These are phyloP conservation scores for Ceratobasidium sp. DNA, from an alignment of 1,284 basidiomycete species.

Conservation along the genomic window DNA sequence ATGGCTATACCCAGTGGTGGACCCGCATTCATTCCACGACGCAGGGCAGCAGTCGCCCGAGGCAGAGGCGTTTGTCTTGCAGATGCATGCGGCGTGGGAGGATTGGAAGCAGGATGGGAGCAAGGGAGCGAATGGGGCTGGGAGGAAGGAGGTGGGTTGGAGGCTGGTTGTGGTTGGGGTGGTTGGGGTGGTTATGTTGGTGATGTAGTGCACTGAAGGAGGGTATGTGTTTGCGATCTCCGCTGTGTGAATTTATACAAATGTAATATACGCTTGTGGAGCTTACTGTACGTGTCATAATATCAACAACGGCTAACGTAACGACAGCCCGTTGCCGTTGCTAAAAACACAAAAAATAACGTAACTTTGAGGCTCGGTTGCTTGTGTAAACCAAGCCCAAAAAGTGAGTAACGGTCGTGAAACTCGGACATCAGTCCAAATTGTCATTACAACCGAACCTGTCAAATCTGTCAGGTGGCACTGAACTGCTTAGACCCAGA, in stretches of 20 bases:
- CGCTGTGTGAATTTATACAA: background rate
- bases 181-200: background rate
- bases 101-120: constrained; percentile 46
- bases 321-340: background rate
- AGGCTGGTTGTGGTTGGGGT: background rate
- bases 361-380: too few relatives aligned
- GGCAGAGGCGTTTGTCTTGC: constrained; percentile 50
- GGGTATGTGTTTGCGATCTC: background rate
- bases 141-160: background rate
- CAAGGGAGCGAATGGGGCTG: constrained; percentile 35
- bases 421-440: too few relatives aligned
- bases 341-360: too few relatives aligned
- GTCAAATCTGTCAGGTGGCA: too few relatives aligned
- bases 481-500: too few relatives aligned
- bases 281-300: too few relatives aligned
- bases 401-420: constrained; percentile 1
- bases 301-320: background rate
- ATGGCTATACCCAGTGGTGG: constrained; percentile 49
- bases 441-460: too few relatives aligned
- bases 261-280: background rate
- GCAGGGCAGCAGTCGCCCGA: constrained; percentile 49
- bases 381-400: background rate
- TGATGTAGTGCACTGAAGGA: background rate
- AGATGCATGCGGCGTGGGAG: constrained; percentile 49
- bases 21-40: constrained; percentile 47